phyloP scores from a whole-genome alignment of 768 basidiomycete species.

The Pulveroboletus sp. region DNA sequence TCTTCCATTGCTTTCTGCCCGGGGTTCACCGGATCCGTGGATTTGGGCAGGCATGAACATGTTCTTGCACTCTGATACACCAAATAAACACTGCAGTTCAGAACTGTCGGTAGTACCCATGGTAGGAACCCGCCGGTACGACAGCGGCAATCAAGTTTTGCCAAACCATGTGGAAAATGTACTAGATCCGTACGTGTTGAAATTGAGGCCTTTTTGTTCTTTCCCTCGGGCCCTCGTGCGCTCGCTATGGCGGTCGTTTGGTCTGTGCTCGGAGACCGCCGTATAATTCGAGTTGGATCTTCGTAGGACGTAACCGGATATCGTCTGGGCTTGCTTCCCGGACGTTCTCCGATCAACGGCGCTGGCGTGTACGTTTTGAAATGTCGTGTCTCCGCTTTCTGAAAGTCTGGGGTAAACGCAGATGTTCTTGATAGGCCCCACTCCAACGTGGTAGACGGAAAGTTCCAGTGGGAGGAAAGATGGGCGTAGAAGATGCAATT shows the following conservation, averaged over 20 bases:
- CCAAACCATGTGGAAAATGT: background rate
- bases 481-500: background rate
- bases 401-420: constrained; percentile 3
- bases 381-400: background rate
- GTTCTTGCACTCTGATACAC: no score
- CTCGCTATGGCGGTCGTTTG: background rate
- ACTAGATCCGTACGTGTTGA: background rate
- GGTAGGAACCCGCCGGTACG: background rate
- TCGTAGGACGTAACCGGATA: background rate
- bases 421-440: no score
- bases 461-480: background rate
- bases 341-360: background rate
- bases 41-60: constrained; percentile 7
- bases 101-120: background rate
- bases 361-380: background rate
- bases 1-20: constrained; percentile 3
- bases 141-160: constrained; percentile 1
- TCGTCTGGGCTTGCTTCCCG: background rate
- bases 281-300: background rate
- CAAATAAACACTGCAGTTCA: no score
- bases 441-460: background rate
- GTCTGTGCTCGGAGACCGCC: background rate
- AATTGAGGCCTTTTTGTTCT: background rate
- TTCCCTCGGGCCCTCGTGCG: background rate
- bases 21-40: constrained; percentile 4